Conservation (phyloP, 345 rosid species). For the Gossypium rotundifolium region DNA sequence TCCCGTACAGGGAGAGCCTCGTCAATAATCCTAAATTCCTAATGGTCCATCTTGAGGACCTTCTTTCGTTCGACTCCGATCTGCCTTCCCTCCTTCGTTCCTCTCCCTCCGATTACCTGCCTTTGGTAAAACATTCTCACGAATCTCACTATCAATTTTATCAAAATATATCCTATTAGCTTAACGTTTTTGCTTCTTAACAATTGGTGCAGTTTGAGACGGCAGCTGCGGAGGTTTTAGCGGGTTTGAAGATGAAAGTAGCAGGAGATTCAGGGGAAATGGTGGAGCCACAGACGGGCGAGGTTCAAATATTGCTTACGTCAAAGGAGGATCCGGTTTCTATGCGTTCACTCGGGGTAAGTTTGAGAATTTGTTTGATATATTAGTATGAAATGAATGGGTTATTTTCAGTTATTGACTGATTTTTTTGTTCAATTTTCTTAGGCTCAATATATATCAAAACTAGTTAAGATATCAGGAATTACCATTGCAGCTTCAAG, state of each 20-base stretch:
- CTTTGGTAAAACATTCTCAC: constrained; percentile 40
- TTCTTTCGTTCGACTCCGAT: constrained; percentile 73
- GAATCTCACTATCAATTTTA: background rate
- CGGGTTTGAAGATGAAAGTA: constrained; percentile 70
- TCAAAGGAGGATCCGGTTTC: constrained; percentile 83
- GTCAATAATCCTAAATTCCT: constrained; percentile 67
- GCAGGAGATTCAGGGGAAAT: constrained; percentile 71
- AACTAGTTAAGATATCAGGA: constrained; percentile 80
- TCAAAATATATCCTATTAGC: background rate
- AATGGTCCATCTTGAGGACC: constrained; percentile 72
- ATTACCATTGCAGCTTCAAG: constrained; percentile 95
- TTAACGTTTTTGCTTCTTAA: background rate
- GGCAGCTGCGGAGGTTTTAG: constrained; percentile 87
- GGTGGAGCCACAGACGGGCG: constrained; percentile 60
- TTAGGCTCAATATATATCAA: constrained; percentile 85
- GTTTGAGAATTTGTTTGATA: constrained; percentile 6
- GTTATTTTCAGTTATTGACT: background rate
- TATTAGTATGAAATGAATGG: background rate
- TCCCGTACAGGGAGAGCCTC: constrained; percentile 82
- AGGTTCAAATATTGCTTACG: constrained; percentile 75
- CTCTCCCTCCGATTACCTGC: constrained; percentile 72
- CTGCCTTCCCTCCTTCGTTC: constrained; percentile 79
- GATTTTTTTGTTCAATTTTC: background rate
- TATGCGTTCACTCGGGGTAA: constrained; percentile 86
- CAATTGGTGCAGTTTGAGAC: constrained; percentile 58